Base-by-base conservation (phyloP, 805 yeast species). In the Candida manassasensis region DNA sequence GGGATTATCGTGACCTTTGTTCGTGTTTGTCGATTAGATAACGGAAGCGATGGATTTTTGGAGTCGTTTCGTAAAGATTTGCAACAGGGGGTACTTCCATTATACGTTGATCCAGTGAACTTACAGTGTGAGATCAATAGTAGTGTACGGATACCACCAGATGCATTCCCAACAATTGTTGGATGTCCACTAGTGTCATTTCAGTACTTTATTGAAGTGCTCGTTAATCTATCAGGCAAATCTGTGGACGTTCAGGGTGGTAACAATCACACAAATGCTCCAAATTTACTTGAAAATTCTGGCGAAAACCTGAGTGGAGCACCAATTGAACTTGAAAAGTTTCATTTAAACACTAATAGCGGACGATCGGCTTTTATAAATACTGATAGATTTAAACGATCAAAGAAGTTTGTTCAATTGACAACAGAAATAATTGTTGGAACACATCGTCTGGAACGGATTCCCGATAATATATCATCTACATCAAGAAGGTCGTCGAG, bases 51-150 rank as follows among this genome's bases (percentile, higher is more conserved):
- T 47, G 71, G 78, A 35, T 71, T 81, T 36, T 69, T 73, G 37
- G 81, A 82, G 54, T 73, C 90, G 1, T 88, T 81, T 55, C 65
- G 97, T 38, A 88, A 88, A 53, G 97, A 88, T 53, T 62, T 88
- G 5, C 75, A 81, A 24, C 97, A 88, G 57, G 71, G 75, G 22
- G 73, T 86, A 1, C 69, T 82, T 1, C 95, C 96, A 1, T 59
- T 88, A 9, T 81, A 77, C 43, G 76, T 86, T n/a, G 89, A 86
- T 52, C 86, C 89, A 1, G 62, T 51, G 10, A 71, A 82, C 1
- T 62, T 77, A 26, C 58, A 68, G 12, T 69, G 79, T 27, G 79
- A 75, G 21, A 67, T 81, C 7, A 75, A 74, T 21, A 76, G 89
- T 0, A 72, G 75, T 27, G 57, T 88, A 14, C 67, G 79, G 42